Evolutionary conservation across 495 filamentous ascomycete species (phyloP).

Genomic region (Talaromyces ruber): DNA sequence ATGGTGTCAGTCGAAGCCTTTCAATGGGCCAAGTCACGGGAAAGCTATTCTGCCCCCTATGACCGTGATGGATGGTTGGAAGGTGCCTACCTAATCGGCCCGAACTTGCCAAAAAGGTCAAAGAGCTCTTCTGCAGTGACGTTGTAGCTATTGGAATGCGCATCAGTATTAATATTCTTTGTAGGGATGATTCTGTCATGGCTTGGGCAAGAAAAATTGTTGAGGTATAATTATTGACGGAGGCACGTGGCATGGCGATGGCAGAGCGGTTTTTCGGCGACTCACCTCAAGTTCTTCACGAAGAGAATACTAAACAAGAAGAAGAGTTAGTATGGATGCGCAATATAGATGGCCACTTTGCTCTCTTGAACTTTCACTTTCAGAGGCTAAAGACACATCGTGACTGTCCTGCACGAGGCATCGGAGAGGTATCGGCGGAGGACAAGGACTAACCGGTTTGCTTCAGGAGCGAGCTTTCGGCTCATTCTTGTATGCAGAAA

Average conservation of each 20-base stretch:
- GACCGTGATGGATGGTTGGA: not conserved
- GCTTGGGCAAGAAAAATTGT: not conserved
- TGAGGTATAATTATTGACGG: not conserved
- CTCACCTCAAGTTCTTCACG: conserved; percentile 94
- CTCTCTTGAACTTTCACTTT: not conserved
- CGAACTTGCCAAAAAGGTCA: conserved; percentile 91
- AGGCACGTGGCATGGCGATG: not conserved
- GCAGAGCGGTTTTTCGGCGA: conserved; percentile 4
- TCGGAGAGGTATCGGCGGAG: conserved; percentile 3
- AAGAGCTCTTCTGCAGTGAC: conserved; percentile 90
- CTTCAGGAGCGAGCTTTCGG: conserved; percentile 88
- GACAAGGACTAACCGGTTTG: conserved; percentile 64
- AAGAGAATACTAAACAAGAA: conserved; percentile 69
- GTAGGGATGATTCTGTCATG: not conserved
- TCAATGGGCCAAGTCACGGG: not conserved
- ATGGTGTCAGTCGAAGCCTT: not conserved
- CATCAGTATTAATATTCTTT: not conserved
- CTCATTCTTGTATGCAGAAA: conserved; percentile 34
- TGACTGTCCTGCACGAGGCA: not conserved
- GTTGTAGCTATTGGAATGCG: conserved; percentile 62
- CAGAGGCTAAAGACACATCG: not conserved
- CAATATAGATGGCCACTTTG: not conserved
- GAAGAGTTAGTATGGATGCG: not conserved
- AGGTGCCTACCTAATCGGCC: conserved; percentile 74
- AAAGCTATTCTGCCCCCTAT: not conserved